Evolutionary conservation across 768 basidiomycete genomes (phyloP), one percentile per base, ranked within the genome.

Genomic region (Russula virescens): DNA sequence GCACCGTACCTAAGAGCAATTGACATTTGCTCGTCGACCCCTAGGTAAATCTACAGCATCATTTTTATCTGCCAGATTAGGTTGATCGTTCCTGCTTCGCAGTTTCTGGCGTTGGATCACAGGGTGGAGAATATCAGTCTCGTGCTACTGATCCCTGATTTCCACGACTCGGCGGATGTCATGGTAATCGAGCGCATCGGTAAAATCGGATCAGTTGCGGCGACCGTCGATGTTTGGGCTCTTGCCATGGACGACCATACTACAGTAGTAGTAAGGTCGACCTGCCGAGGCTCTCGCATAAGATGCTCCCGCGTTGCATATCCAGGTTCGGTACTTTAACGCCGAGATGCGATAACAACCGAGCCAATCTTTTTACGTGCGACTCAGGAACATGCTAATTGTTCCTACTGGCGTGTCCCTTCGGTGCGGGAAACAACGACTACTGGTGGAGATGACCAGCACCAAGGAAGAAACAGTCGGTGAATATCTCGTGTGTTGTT

Each of bases 1-100:
- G 62, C 52, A 0, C 48, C 58, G 57, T 63, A 2, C 64, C 61
- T 2, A 48, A 55, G 25, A 62, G 43, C 11, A 45, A 64, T 40
- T 28, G 58, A 21, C 65, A 13, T 13, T 40, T 64, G 18, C 42
- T 58, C 18, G 61, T 65, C 21, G 51, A 54, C 21, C 40, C 60
- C 6, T 38, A 55, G 31, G 47, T 54, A n/a, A n/a, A n/a, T n/a
- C n/a, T n/a, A n/a, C n/a, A n/a, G n/a, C n/a, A n/a, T n/a, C n/a
- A n/a, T n/a, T n/a, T n/a, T n/a, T n/a, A n/a, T n/a, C n/a, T n/a
- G n/a, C n/a, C n/a, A n/a, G n/a, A n/a, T n/a, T n/a, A n/a, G n/a
- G n/a, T n/a, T n/a, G n/a, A n/a, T n/a, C n/a, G n/a, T n/a, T n/a
- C n/a, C n/a, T n/a, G n/a, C n/a, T 59, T 63, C 46, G 45, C 52